phyloP scores from a whole-genome alignment of 2,329 filamentous ascomycete species.

The Xylaria sp. region DNA sequence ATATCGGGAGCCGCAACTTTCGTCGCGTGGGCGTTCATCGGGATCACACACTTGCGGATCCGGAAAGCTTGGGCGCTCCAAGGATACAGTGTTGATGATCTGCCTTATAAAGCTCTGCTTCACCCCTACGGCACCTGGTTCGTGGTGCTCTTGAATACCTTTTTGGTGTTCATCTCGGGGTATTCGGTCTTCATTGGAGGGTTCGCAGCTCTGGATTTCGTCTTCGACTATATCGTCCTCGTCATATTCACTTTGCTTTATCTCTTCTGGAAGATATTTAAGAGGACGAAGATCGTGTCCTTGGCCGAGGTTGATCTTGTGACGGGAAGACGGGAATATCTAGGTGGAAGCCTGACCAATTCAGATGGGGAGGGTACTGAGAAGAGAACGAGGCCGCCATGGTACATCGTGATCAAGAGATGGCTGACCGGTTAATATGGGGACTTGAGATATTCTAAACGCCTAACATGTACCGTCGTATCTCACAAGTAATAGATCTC shows the following conservation, averaged over 20 bases:
- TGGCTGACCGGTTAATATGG: constrained; percentile 20
- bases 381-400: constrained; percentile 12
- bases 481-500: no score
- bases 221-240: constrained; percentile 38
- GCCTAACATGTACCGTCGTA: no score
- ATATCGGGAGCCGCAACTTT: constrained; percentile 40
- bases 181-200: constrained; percentile 38
- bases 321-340: constrained; percentile 34
- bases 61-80: constrained; percentile 38
- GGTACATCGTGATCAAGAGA: constrained; percentile 23
- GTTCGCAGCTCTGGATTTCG: constrained; percentile 37
- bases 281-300: constrained; percentile 34
- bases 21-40: constrained; percentile 42
- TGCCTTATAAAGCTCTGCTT: constrained; percentile 34
- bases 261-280: constrained; percentile 38
- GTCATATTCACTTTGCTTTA: constrained; percentile 37
- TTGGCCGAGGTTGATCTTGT: constrained; percentile 34
- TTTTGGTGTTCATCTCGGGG: constrained; percentile 40
- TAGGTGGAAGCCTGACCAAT: background rate
- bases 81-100: constrained; percentile 33
- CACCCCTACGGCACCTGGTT: constrained; percentile 38
- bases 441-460: background rate
- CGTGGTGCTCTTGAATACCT: constrained; percentile 36
- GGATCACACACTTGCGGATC: constrained; percentile 39
- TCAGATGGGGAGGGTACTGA: constrained; percentile 9